Evolutionary conservation across 331 rosid species (phyloP).

Genomic region (Ulmus americana): DNA sequence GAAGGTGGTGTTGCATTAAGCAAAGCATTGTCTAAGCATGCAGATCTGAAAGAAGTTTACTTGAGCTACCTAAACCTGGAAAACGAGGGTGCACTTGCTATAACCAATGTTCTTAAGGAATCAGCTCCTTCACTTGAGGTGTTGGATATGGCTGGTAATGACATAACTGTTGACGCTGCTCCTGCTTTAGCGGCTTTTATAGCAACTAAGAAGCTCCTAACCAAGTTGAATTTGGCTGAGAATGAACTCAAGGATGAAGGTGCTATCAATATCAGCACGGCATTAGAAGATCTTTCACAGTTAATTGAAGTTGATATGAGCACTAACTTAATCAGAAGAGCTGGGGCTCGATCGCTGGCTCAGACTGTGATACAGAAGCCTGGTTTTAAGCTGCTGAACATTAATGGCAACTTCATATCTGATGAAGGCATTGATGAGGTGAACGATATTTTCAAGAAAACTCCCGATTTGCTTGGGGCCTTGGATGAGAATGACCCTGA

Average conservation of each 20-base stretch:
- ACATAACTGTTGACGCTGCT: slow-evolving; percentile 59
- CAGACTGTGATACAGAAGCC: slow-evolving; percentile 53
- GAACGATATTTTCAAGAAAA: slow-evolving; percentile 49
- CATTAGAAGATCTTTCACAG: slow-evolving; percentile 45
- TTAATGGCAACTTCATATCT: slow-evolving; percentile 70
- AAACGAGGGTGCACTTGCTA: slow-evolving; percentile 65
- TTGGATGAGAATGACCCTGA: slow-evolving; percentile 88
- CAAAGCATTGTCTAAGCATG: slow-evolving; percentile 59
- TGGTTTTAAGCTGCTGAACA: slow-evolving; percentile 47
- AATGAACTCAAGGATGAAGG: slow-evolving; percentile 86
- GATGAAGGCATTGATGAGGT: slow-evolving; percentile 67
- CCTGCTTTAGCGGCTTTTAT: slow-evolving; percentile 53
- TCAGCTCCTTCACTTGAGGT: slow-evolving; percentile 69
- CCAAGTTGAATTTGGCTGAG: slow-evolving; percentile 65
- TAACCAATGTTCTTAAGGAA: slow-evolving; percentile 58
- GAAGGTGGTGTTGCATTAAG: slow-evolving; percentile 75
- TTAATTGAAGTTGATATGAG: slow-evolving; percentile 69
- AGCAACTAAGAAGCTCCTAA: slow-evolving; percentile 40
- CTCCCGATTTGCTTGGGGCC: slow-evolving; percentile 52
- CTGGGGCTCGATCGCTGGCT: slow-evolving; percentile 70
- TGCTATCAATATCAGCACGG: slow-evolving; percentile 50
- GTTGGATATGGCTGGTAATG: slow-evolving; percentile 78
- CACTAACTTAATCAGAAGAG: slow-evolving; percentile 44
- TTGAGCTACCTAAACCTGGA: slow-evolving; percentile 76
- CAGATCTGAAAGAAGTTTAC: slow-evolving; percentile 58